phyloP scores from a whole-genome alignment of 108 stramenopile genomes.

The Fistulifera solaris region DNA sequence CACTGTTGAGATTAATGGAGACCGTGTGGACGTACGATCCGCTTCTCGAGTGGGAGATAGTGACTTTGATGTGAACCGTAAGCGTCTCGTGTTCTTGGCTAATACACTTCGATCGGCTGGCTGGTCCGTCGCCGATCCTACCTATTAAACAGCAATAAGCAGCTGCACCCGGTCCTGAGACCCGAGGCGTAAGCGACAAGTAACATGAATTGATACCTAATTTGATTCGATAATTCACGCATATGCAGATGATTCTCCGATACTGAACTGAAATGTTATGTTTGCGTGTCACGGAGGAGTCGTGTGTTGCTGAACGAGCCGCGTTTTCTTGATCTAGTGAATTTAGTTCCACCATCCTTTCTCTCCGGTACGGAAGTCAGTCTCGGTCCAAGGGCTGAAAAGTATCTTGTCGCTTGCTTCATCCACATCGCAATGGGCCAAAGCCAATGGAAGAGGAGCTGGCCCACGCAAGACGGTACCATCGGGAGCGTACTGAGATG shows the following conservation, averaged over 20 bases:
- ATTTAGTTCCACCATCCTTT: constrained; percentile 94
- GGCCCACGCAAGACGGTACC: constrained; percentile 96
- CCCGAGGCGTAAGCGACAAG: too few species aligned
- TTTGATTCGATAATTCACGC: too few species aligned
- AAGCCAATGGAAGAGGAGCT: constrained; percentile 91
- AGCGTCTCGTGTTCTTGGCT: constrained; percentile 29
- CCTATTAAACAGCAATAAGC: constrained; percentile 11
- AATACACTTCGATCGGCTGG: constrained; percentile 15
- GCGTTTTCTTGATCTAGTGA: too few species aligned
- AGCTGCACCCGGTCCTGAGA: too few species aligned
- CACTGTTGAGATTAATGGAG: constrained; percentile 43
- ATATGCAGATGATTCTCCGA: too few species aligned
- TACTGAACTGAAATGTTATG: too few species aligned
- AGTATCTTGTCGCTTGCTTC: constrained; percentile 77
- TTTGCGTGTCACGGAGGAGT: too few species aligned
- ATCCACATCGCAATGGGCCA: constrained; percentile 83
- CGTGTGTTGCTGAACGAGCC: too few species aligned
- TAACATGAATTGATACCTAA: too few species aligned
- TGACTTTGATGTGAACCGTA: constrained; percentile 80
- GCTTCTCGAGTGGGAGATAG: constrained; percentile 68
- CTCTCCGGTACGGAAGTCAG: constrained; percentile 92
- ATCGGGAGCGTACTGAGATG: constrained; percentile 91
- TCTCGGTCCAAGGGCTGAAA: constrained; percentile 91
- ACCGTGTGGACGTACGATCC: constrained; percentile 40
- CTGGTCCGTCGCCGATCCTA: constrained; percentile 24